These are phyloP conservation scores for Melaleuca alternifolia DNA, from an alignment of 345 rosid genomes.

Conservation along the genomic window DNA sequence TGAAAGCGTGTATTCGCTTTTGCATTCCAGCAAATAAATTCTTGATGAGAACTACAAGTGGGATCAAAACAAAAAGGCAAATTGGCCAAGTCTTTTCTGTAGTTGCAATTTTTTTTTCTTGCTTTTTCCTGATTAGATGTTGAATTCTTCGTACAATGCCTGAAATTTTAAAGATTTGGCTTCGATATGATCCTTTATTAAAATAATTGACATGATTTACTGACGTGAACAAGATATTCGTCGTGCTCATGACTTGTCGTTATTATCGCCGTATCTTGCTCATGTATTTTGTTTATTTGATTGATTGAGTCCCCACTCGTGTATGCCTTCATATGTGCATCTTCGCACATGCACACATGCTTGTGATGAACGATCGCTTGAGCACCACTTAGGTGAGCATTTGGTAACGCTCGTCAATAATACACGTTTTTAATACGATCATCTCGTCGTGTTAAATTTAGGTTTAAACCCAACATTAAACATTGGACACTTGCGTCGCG, in stretches of 20 bases:
- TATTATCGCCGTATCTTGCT: background rate
- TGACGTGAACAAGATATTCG: background rate
- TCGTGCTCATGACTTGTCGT: background rate
- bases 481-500: fast-evolving
- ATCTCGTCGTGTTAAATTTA: background rate
- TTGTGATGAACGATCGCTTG: background rate
- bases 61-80: background rate
- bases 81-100: background rate
- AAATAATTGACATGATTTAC: background rate
- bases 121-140: background rate
- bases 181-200: background rate
- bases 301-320: background rate
- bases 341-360: background rate
- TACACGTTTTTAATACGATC: background rate
- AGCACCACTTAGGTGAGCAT: background rate
- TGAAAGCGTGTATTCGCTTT: background rate
- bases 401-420: background rate
- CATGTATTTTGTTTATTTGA: background rate
- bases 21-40: background rate
- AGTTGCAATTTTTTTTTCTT: background rate
- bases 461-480: background rate
- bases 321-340: background rate
- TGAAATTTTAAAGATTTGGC: background rate
- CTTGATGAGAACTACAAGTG: background rate
- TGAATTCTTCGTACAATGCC: background rate